A percentile compares a stretch with the other conserved stretches of the same genome.
These are phyloP conservation scores for Podila epicladia DNA, from an alignment of 192 early-diverging fungal species.

Conservation along the genomic window DNA sequence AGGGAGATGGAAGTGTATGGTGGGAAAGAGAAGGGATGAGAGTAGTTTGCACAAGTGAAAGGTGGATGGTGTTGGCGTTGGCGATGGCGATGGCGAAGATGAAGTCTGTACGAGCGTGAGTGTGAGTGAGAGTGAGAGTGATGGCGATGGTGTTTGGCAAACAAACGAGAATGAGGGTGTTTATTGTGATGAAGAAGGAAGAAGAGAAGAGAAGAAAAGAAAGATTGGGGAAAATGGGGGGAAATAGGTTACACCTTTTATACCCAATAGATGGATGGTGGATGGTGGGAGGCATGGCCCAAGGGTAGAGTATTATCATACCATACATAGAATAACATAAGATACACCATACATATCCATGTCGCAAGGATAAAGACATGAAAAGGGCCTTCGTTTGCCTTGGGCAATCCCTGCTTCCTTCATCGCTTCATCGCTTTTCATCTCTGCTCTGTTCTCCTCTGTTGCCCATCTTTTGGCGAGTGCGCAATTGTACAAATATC, in stretches of 20 bases:
- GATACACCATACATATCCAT: neutral
- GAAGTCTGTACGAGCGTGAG: neutral
- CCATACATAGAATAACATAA: neutral
- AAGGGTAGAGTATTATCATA: neutral
- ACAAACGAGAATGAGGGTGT: too few relatives aligned
- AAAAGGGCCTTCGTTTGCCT: neutral
- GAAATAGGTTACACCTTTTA: slow-evolving; percentile 6
- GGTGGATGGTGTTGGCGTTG: neutral
- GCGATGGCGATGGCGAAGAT: neutral
- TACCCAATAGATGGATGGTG: slow-evolving; percentile 1
- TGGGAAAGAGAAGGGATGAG: neutral
- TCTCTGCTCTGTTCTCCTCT: neutral
- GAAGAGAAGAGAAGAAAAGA: neutral
- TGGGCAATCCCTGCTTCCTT: neutral
- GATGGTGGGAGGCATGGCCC: too few relatives aligned
- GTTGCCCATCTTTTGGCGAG: neutral
- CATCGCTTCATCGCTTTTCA: neutral
- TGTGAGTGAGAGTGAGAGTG: too few relatives aligned
- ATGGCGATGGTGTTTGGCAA: too few relatives aligned
- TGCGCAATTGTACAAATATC: slow-evolving; percentile 5
- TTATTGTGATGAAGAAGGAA: too few relatives aligned
- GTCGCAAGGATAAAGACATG: too few relatives aligned
- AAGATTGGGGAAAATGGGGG: neutral
- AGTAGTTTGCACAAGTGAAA: neutral
- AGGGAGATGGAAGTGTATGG: neutral